Percentiles rank a stretch among this genome's conserved stretches.
These are phyloP conservation scores for Apiospora arundinis DNA, from an alignment of 2,329 filamentous ascomycete species.

Conservation along the genomic window DNA sequence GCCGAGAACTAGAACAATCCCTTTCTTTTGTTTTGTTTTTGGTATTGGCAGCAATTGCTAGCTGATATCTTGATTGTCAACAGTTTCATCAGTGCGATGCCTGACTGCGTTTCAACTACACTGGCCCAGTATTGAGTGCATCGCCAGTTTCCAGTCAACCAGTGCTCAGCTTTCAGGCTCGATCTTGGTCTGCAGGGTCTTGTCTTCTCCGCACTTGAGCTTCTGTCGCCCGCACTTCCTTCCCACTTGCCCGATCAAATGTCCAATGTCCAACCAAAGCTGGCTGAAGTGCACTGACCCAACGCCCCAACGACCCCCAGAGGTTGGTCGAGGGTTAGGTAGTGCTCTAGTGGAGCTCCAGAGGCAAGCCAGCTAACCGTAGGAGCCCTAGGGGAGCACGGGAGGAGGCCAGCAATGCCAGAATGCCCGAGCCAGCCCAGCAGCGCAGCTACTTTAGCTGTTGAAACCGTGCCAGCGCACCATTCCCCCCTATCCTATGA, in stretches of 20 bases:
- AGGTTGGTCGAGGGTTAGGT: neutral
- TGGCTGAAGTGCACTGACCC: too few relatives aligned
- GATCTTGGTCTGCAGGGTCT: neutral
- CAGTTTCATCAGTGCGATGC: neutral
- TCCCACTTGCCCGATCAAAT: too few relatives aligned
- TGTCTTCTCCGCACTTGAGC: neutral
- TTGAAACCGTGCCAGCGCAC: conserved; percentile 3
- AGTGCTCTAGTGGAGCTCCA: neutral
- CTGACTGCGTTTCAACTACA: neutral
- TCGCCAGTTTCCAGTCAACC: neutral
- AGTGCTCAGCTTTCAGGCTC: neutral
- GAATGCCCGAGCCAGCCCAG: neutral
- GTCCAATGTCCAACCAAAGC: too few relatives aligned
- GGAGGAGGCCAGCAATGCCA: too few relatives aligned
- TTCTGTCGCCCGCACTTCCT: too few relatives aligned
- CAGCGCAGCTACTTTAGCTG: neutral
- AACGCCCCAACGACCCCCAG: neutral
- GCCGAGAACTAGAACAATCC: conserved; percentile 9
- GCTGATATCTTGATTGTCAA: neutral
- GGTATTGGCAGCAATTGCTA: neutral
- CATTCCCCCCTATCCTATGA: neutral
- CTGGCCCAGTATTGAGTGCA: neutral
- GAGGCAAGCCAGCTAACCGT: neutral
- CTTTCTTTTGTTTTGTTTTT: neutral
- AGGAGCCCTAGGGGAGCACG: too few relatives aligned